A percentile compares a stretch with the other conserved stretches of the same genome.
Conservation (phyloP, 306 rosid species). For the Fragaria ananassa region DNA sequence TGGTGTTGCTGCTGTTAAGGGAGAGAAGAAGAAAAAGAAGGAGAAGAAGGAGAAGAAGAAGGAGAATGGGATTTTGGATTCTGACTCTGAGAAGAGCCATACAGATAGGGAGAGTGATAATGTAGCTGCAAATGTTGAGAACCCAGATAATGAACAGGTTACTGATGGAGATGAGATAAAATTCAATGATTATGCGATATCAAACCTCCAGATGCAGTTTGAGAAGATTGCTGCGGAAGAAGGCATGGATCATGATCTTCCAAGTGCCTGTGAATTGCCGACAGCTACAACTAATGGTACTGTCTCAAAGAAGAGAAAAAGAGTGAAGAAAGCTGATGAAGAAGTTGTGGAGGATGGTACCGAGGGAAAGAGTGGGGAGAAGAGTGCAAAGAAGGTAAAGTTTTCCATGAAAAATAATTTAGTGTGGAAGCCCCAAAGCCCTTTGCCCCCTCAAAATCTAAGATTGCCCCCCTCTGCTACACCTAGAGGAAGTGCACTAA, state of each 20-base stretch:
- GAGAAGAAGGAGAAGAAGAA: slow-evolving; percentile 34
- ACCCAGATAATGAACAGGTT: slow-evolving; percentile 23
- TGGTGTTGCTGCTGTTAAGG: slow-evolving; percentile 16
- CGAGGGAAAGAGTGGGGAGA: slow-evolving; percentile 57
- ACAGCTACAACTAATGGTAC: slow-evolving; percentile 19
- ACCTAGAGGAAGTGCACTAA: slow-evolving; percentile 98
- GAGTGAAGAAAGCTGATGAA: slow-evolving; percentile 49
- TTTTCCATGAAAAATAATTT: slow-evolving; percentile 89
- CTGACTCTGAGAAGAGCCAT: slow-evolving; percentile 13
- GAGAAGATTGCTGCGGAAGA: slow-evolving; percentile 84
- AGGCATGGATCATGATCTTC: slow-evolving; percentile 49
- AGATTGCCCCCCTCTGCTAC: slow-evolving; percentile 91
- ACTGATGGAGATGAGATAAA: slow-evolving; percentile 20
- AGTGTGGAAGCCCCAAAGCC: slow-evolving; percentile 93
- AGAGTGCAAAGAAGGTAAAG: slow-evolving; percentile 72
- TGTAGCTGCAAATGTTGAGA: slow-evolving; percentile 36
- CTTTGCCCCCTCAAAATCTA: slow-evolving; percentile 86
- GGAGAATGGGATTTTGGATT: slow-evolving; percentile 29
- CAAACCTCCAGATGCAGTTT: slow-evolving; percentile 83
- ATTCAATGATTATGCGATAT: slow-evolving; percentile 53
- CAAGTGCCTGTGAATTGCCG: slow-evolving; percentile 39
- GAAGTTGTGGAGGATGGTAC: slow-evolving; percentile 41
- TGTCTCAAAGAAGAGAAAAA: slow-evolving; percentile 79
- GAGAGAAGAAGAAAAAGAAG: slow-evolving; percentile 29
- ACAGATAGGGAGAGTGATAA: slow-evolving; percentile 23